phyloP scores from a whole-genome alignment of 2,329 filamentous ascomycete species.

The Aspergillus fumigatiaffinis region DNA sequence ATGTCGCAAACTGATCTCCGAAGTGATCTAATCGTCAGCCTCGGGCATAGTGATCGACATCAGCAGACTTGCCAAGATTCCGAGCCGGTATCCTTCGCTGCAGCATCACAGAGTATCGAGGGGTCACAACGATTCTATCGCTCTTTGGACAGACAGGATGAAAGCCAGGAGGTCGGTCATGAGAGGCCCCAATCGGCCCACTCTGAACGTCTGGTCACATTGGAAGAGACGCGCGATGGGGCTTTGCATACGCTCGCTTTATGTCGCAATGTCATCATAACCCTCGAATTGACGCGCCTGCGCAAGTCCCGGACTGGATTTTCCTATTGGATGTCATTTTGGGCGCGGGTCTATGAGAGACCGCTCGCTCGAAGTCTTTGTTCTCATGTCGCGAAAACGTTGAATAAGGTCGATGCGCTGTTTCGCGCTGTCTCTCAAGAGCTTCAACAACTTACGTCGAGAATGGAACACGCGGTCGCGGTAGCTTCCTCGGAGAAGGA shows the following conservation, averaged over 20 bases:
- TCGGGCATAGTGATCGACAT: not conserved
- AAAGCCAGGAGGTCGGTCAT: not conserved
- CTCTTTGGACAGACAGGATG: slow-evolving; percentile 1
- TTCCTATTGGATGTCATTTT: slow-evolving; percentile 26
- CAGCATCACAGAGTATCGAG: not conserved
- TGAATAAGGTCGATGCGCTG: slow-evolving; percentile 20
- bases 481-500: slow-evolving; percentile 18
- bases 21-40: slow-evolving; percentile 1
- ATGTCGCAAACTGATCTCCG: slow-evolving; percentile 10
- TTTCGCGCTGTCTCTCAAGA: slow-evolving; percentile 23
- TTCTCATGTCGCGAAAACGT: slow-evolving; percentile 11
- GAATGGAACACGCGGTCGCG: slow-evolving; percentile 15
- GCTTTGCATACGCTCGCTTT: slow-evolving; percentile 21
- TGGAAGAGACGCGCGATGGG: slow-evolving; percentile 16
- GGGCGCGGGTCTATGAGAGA: slow-evolving; percentile 23
- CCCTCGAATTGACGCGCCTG: slow-evolving; percentile 28
- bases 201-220: not conserved
- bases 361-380: slow-evolving; percentile 14
- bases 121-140: slow-evolving; percentile 14
- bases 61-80: not conserved
- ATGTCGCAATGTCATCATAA: slow-evolving; percentile 25
- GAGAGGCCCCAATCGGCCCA: slow-evolving; percentile 3
- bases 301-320: slow-evolving; percentile 27
- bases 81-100: not conserved
- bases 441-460: slow-evolving; percentile 21